Evolutionary conservation across 2,329 filamentous ascomycete genomes (phyloP).

Genomic region (Paracamarosporium sp.): DNA sequence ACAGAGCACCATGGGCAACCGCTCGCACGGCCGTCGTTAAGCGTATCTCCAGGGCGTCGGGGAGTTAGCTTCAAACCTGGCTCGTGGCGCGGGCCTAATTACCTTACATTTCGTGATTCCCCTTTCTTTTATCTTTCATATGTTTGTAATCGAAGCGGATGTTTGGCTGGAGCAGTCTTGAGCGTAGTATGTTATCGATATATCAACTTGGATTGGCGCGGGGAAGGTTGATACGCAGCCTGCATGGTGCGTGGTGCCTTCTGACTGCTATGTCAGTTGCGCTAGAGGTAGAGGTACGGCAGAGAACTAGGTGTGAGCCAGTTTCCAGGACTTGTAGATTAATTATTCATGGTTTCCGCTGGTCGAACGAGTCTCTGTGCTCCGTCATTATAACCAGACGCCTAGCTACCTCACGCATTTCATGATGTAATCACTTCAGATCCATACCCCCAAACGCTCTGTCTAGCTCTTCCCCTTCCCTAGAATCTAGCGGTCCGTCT

Average conservation of each 20-base stretch:
- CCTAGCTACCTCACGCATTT: neutral
- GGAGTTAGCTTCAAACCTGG: constrained; percentile 22
- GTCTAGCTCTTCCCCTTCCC: constrained; percentile 66
- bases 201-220: constrained; percentile 8
- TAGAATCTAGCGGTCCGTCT: constrained; percentile 49
- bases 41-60: constrained; percentile 15
- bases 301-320: constrained; percentile 7
- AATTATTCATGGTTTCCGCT: constrained; percentile 35
- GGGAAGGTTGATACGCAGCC: constrained; percentile 4
- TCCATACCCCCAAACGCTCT: constrained; percentile 74
- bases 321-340: constrained; percentile 36
- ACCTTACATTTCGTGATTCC: constrained; percentile 49
- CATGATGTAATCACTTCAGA: constrained; percentile 47
- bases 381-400: neutral
- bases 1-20: constrained; percentile 80
- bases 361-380: constrained; percentile 18
- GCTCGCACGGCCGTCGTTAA: constrained; percentile 92
- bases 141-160: constrained; percentile 44
- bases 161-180: constrained; percentile 14
- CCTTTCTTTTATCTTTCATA: constrained; percentile 46
- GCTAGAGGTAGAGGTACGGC: constrained; percentile 15
- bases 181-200: constrained; percentile 15
- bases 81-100: constrained; percentile 22
- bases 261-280: neutral
- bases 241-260: constrained; percentile 1